Conservation (phyloP, 192 early-diverging fungal genomes). For the Coemansia sp. region DNA sequence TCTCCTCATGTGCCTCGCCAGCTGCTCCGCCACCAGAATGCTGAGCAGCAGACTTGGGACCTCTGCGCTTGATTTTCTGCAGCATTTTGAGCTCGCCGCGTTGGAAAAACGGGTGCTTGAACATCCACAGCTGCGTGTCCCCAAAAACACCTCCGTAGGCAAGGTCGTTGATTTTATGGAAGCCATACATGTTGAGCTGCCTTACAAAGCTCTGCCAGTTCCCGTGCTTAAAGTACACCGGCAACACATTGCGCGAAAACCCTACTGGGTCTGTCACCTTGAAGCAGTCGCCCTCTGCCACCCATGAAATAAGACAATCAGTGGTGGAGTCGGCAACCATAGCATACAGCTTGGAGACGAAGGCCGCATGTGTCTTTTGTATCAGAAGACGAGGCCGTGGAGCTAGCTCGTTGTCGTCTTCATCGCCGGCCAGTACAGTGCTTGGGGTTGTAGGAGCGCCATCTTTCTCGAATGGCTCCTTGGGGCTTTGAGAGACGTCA, state of each 20-base stretch:
- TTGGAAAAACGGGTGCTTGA: constrained; percentile 47
- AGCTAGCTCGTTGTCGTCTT: not conserved
- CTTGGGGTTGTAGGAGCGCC: constrained; percentile 1
- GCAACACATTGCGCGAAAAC: constrained; percentile 70
- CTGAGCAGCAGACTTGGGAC: constrained; percentile 19
- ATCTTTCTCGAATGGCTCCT: not conserved
- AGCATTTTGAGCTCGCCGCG: constrained; percentile 38
- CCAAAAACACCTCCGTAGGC: constrained; percentile 40
- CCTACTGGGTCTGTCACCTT: constrained; percentile 79
- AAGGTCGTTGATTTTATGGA: constrained; percentile 50
- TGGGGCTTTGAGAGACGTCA: too few species aligned
- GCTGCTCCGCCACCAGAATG: not conserved
- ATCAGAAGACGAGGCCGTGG: constrained; percentile 32
- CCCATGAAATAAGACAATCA: constrained; percentile 44
- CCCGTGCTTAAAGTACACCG: constrained; percentile 84
- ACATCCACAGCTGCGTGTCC: constrained; percentile 50
- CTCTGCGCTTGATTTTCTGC: constrained; percentile 46
- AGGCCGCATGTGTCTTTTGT: constrained; percentile 45
- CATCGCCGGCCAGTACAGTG: not conserved
- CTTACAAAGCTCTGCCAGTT: constrained; percentile 91
- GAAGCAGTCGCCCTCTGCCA: constrained; percentile 70
- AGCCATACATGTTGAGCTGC: constrained; percentile 69
- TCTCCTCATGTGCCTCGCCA: not conserved
- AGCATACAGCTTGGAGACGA: constrained; percentile 52
- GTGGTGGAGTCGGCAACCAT: constrained; percentile 37